Evolutionary conservation across 2,329 filamentous ascomycete genomes (phyloP).

Genomic region (Apiospora saccharicola): DNA sequence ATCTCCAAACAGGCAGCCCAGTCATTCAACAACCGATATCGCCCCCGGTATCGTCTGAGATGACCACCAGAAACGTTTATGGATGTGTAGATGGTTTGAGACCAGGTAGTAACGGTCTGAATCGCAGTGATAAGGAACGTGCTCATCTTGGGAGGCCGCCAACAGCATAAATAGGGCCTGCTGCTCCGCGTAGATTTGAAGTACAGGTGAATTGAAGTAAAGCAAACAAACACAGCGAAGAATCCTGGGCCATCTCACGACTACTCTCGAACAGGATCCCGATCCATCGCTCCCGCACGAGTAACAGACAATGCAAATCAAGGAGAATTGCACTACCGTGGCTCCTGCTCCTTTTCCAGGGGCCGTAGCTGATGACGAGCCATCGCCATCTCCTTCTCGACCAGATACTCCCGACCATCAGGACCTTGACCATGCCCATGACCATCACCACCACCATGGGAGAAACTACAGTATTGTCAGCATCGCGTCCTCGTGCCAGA

Average conservation of each 20-base stretch:
- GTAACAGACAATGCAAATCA: not conserved
- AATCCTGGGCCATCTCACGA: not conserved
- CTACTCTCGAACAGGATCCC: not conserved
- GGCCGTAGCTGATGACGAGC: not conserved
- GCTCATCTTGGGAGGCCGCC: not conserved
- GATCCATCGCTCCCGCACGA: not conserved
- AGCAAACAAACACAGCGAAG: not conserved
- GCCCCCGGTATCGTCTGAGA: constrained; percentile 7
- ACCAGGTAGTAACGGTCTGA: not conserved
- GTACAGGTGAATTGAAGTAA: not conserved
- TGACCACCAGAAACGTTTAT: constrained; percentile 14
- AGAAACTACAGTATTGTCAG: constrained; percentile 4
- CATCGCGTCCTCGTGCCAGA: constrained; percentile 3
- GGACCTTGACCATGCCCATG: not conserved
- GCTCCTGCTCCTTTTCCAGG: not conserved
- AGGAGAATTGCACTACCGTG: not conserved
- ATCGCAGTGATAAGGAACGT: not conserved
- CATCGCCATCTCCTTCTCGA: not conserved
- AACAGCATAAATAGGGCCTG: not conserved
- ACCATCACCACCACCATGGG: not conserved
- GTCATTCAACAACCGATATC: constrained; percentile 12
- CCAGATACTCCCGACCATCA: not conserved
- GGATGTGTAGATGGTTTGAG: constrained; percentile 16
- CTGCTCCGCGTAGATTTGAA: constrained; percentile 7
- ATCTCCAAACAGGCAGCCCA: not conserved